phyloP scores from a whole-genome alignment of 257 asterid species.

The Rhazya stricta region DNA sequence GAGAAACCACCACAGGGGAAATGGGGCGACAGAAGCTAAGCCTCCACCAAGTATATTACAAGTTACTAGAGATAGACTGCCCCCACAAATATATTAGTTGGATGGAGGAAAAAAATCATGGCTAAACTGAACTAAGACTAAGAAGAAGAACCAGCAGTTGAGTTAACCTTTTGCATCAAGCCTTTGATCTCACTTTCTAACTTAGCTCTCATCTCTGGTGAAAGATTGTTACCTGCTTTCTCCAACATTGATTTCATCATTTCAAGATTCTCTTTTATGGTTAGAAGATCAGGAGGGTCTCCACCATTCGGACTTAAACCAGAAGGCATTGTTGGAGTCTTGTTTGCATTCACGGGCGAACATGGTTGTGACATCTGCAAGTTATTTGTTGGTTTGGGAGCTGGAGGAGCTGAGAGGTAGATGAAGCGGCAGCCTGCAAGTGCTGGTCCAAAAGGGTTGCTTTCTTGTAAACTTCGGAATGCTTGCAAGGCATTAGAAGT shows the following conservation, averaged over 20 bases:
- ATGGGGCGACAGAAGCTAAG: not conserved
- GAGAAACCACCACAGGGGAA: not conserved
- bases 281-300: conserved; percentile 38
- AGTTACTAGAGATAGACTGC: too few species aligned
- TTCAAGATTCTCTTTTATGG: conserved; percentile 65
- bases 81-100: conserved; percentile 5
- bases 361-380: conserved; percentile 8
- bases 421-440: conserved; percentile 4
- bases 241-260: conserved; percentile 66
- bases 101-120: not conserved
- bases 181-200: conserved; percentile 64
- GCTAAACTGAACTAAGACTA: conserved; percentile 19
- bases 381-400: conserved; percentile 2
- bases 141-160: conserved; percentile 41
- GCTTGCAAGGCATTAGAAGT: conserved; percentile 6
- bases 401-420: conserved; percentile 1
- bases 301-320: conserved; percentile 8
- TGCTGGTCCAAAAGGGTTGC: conserved; percentile 9
- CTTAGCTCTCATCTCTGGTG: conserved; percentile 51
- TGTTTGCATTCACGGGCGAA: conserved; percentile 22
- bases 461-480: not conserved
- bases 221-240: conserved; percentile 54
- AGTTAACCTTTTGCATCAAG: conserved; percentile 48
- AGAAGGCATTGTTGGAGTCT: conserved; percentile 14
- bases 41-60: not conserved